phyloP scores from a whole-genome alignment of 2,329 filamentous ascomycete genomes.

The Fusarium devonianum region DNA sequence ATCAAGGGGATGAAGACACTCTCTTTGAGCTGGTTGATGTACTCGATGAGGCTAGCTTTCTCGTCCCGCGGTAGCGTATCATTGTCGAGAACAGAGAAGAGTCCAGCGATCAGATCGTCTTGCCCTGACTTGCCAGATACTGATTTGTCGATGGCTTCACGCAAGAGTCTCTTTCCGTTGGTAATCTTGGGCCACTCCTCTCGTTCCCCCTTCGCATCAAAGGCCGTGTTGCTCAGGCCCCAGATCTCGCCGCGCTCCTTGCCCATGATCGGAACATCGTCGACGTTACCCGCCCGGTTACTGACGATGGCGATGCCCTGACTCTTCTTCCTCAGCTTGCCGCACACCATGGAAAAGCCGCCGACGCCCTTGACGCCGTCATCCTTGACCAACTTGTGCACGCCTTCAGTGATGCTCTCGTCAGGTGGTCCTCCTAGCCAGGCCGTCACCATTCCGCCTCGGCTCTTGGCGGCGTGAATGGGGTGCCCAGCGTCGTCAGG shows the following conservation, averaged over 20 bases:
- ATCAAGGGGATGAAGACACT: slow-evolving; percentile 69
- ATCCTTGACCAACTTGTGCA: slow-evolving; percentile 59
- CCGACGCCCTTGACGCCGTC: slow-evolving; percentile 66
- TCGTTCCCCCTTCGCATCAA: slow-evolving; percentile 51
- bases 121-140: slow-evolving; percentile 49
- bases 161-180: slow-evolving; percentile 57
- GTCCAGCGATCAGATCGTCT: slow-evolving; percentile 56
- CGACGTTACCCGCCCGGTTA: slow-evolving; percentile 62
- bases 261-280: slow-evolving; percentile 65
- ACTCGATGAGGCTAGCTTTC: slow-evolving; percentile 59
- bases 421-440: slow-evolving; percentile 62
- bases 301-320: slow-evolving; percentile 67
- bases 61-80: slow-evolving; percentile 60
- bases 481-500: slow-evolving; percentile 59
- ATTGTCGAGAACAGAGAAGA: slow-evolving; percentile 64
- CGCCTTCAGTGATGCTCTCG: slow-evolving; percentile 59
- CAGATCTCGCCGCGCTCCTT: slow-evolving; percentile 60
- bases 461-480: slow-evolving; percentile 62
- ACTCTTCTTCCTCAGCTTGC: slow-evolving; percentile 59
- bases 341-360: slow-evolving; percentile 72
- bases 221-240: slow-evolving; percentile 69
- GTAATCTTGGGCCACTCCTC: slow-evolving; percentile 68
- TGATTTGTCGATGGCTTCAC: slow-evolving; percentile 52
- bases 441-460: slow-evolving; percentile 69
- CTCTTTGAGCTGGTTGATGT: slow-evolving; percentile 61